Percentiles rank a stretch among this genome's conserved stretches.
Conservation (phyloP, 148 eudicot species). For the Rhododendron ferrugineum region DNA sequence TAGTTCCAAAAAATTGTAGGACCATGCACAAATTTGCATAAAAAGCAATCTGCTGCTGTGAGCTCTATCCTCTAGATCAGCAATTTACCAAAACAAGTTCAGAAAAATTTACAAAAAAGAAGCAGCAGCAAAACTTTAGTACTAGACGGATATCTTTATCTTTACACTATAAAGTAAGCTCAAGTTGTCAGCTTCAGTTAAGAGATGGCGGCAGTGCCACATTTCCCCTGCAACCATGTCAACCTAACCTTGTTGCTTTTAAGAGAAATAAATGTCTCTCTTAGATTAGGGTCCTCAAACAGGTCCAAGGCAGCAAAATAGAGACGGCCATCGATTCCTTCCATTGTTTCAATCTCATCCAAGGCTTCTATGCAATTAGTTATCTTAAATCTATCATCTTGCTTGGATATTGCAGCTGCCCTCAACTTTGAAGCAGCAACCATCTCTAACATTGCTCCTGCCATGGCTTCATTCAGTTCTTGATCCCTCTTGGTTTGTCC, state of each 20-base stretch:
- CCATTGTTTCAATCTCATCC: conserved; percentile 50
- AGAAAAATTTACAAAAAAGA: background rate
- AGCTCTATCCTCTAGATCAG: background rate
- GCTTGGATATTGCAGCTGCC: conserved; percentile 11
- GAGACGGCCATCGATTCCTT: conserved; percentile 32
- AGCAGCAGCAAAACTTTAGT: background rate
- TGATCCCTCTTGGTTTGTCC: conserved; percentile 27
- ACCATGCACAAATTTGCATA: background rate
- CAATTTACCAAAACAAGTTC: background rate
- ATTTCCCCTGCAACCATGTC: conserved; percentile 61
- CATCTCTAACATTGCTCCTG: conserved; percentile 58
- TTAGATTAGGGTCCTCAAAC: conserved; percentile 44
- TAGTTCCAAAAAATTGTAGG: background rate
- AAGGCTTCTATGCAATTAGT: conserved; percentile 50
- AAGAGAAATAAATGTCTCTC: conserved; percentile 59
- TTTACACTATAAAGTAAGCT: conserved; percentile 9
- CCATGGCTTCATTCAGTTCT: conserved; percentile 43
- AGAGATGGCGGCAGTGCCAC: conserved; percentile 15
- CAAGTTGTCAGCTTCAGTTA: conserved; percentile 12
- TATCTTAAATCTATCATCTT: conserved; percentile 38
- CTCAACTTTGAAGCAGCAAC: conserved; percentile 41
- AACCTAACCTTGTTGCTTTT: conserved; percentile 31
- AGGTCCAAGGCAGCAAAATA: conserved; percentile 69
- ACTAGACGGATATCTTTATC: conserved; percentile 4
- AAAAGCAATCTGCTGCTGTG: background rate